phyloP scores from a whole-genome alignment of 2,329 filamentous ascomycete species.

The Fusarium sp. region DNA sequence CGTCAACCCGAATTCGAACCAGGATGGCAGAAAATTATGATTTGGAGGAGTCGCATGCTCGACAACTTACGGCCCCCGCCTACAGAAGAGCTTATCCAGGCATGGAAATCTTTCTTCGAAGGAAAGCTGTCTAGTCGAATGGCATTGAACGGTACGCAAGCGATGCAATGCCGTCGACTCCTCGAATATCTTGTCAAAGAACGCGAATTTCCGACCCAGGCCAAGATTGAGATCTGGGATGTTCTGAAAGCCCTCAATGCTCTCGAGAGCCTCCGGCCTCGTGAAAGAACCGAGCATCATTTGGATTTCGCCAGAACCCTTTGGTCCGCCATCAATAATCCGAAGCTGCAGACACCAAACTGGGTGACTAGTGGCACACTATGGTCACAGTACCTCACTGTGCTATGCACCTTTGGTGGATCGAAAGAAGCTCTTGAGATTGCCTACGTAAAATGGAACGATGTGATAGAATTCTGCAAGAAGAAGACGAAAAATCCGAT shows the following conservation, averaged over 20 bases:
- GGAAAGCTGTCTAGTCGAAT: constrained; percentile 59
- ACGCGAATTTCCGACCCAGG: constrained; percentile 9
- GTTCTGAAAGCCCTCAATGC: constrained; percentile 55
- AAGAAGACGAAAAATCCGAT: constrained; percentile 39
- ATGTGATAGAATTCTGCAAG: constrained; percentile 33
- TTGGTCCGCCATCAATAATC: constrained; percentile 45
- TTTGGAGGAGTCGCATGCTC: constrained; percentile 70
- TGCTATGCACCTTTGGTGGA: constrained; percentile 64
- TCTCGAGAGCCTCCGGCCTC: constrained; percentile 52
- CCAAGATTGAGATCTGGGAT: constrained; percentile 47
- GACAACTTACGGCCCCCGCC: constrained; percentile 72
- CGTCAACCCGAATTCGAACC: constrained; percentile 72
- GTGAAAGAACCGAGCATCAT: constrained; percentile 56
- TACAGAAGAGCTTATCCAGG: constrained; percentile 68
- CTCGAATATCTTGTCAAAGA: constrained; percentile 65
- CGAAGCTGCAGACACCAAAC: constrained; percentile 29
- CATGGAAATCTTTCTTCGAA: constrained; percentile 71
- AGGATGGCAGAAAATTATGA: constrained; percentile 76
- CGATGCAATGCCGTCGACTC: constrained; percentile 63
- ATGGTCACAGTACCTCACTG: constrained; percentile 47
- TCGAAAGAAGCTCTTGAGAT: constrained; percentile 62
- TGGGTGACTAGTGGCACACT: constrained; percentile 30
- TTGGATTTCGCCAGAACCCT: constrained; percentile 57
- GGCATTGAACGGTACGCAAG: constrained; percentile 72
- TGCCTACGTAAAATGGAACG: constrained; percentile 48